Conservation (phyloP, 1,139 yeast genomes). For the Kazachstania sp. region DNA sequence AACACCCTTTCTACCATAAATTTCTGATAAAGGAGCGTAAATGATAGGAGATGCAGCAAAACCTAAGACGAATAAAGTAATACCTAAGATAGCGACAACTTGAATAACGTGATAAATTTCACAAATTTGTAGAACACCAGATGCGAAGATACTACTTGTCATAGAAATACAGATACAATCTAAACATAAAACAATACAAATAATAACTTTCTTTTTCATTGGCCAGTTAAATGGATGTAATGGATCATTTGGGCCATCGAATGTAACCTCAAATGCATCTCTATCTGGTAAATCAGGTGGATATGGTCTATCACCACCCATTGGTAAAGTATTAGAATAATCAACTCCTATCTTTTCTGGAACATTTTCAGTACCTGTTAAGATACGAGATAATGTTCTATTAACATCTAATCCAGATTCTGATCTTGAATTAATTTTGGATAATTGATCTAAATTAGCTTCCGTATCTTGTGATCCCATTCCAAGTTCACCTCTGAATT, state of each 20-base stretch:
- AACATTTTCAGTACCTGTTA: conserved; percentile 32
- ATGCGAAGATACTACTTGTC: conserved; percentile 60
- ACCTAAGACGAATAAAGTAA: conserved; percentile 68
- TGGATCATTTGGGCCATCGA: conserved; percentile 55
- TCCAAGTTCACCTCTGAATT: conserved; percentile 4
- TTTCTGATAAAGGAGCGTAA: conserved; percentile 76
- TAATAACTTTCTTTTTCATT: conserved; percentile 33
- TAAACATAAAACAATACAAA: conserved; percentile 37
- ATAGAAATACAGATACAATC: conserved; percentile 42
- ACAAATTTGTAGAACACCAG: conserved; percentile 39
- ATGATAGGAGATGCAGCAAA: conserved; percentile 76
- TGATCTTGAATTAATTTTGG: conserved; percentile 19
- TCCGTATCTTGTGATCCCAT: conserved; percentile 1
- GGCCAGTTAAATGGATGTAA: conserved; percentile 58
- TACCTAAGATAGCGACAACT: conserved; percentile 54
- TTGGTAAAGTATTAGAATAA: conserved; percentile 36
- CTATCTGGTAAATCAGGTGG: conserved; percentile 47
- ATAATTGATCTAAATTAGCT: conserved; percentile 8
- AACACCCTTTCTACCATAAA: conserved; percentile 60
- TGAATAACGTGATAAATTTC: conserved; percentile 42
- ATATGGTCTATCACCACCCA: conserved; percentile 51
- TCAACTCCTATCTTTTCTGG: conserved; percentile 25
- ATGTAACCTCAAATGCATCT: conserved; percentile 46
- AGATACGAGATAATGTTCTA: conserved; percentile 27
- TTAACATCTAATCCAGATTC: conserved; percentile 24